Base-by-base conservation (phyloP, 208 protist species). In the Leishmania major region DNA sequence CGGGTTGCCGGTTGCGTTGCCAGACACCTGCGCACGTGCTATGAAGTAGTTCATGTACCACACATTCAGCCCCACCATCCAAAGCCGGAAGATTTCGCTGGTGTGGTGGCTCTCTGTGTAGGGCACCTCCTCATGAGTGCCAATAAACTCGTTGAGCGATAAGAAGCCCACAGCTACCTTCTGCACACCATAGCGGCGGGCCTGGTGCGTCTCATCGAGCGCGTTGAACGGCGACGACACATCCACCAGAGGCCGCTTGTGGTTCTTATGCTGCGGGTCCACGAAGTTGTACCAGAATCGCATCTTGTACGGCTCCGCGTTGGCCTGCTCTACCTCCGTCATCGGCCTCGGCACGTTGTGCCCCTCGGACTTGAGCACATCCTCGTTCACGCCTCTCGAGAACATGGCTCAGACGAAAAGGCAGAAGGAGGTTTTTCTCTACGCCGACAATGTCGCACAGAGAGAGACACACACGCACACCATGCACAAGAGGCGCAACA, bases 71-170 rank as follows among this genome's bases (percentile, higher is more conserved):
- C 64, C 88, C 43, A 59, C 69, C 81, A 96, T 87, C 90, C 89
- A 94, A 83, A 90, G 86, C 73, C 90, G 88, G 57, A 95, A 89
- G 31, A 92, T 88, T 79, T 95, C 91, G 59, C 75, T 88, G 28
- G 92, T 95, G 89, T 96, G 91, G 81, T 95, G 87, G 4, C 88
- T 90, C 66, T 95, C 88, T 28, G 92, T 90, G 90, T 97, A 97
- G 25, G 94, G 94, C 45, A 96, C 92, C 76, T 97, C 90, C 87
- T 97, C 94, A 47, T 88, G 78, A 22, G 77, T 67, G 45, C 94
- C 92, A 28, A 88, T 92, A 60, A 95, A 96, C 74, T 90, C 88
- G 80, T 94, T 94, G 19, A 97, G 67, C 15, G 92, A 96, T 57
- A 94, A 37, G 77, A 93, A 92, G 67, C 88, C 84, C 72, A 86